Conservation (phyloP, 345 rosid species). For the Citrus mangshanensis region DNA sequence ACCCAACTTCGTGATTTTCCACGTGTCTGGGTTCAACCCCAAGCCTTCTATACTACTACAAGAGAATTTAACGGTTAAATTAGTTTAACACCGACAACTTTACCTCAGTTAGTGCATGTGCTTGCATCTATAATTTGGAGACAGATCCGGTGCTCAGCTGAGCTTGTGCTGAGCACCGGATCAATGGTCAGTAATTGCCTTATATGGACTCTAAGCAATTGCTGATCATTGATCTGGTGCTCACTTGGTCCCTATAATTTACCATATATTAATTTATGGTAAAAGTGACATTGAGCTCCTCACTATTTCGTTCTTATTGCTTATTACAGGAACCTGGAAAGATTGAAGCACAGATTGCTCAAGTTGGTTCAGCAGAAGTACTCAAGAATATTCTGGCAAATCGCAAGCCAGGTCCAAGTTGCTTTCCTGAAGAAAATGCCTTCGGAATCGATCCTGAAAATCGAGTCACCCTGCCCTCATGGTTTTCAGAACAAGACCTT, state of each 20-base stretch:
- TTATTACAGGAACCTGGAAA: conserved; percentile 49
- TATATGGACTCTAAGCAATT: too few relatives aligned
- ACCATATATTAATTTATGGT: not conserved
- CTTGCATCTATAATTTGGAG: not conserved
- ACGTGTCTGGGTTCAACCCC: too few relatives aligned
- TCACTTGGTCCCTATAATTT: too few relatives aligned
- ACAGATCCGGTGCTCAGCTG: too few relatives aligned
- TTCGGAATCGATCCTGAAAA: conserved; percentile 19
- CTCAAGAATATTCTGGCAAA: conserved; percentile 37
- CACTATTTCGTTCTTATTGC: not conserved
- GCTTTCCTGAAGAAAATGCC: conserved; percentile 45
- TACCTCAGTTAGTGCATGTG: not conserved
- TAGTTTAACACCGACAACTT: not conserved
- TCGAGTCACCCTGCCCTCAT: conserved; percentile 43
- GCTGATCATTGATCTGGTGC: too few relatives aligned
- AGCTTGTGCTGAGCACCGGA: too few relatives aligned
- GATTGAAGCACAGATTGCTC: conserved; percentile 53
- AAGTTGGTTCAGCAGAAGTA: conserved; percentile 32
- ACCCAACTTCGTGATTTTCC: too few relatives aligned
- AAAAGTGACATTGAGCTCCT: not conserved
- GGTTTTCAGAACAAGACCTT: conserved; percentile 68
- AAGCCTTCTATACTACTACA: too few relatives aligned
- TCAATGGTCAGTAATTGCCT: too few relatives aligned
- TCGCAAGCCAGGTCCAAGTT: conserved; percentile 44
- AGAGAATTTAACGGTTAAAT: too few relatives aligned